These are phyloP conservation scores for Scheffersomyces cryptocercus DNA, from an alignment of 1,139 yeast species.

Conservation along the genomic window DNA sequence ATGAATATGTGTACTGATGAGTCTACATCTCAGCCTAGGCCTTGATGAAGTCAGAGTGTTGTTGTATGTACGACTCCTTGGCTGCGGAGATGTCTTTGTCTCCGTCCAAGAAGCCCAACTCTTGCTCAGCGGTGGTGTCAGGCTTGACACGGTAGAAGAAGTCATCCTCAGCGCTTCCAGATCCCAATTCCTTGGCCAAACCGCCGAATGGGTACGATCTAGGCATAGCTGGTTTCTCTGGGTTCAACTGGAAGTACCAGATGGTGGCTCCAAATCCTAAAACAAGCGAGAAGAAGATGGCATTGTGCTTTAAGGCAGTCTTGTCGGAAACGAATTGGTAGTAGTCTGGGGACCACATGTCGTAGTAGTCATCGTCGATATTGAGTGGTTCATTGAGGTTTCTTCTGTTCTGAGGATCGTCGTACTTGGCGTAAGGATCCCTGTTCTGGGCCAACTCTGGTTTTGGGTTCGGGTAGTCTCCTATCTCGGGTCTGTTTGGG, in stretches of 20 bases:
- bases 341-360: constrained; percentile 87
- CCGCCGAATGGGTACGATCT: constrained; percentile 78
- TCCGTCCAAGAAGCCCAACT: constrained; percentile 38
- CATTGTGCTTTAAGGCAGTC: constrained; percentile 58
- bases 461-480: constrained; percentile 42
- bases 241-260: constrained; percentile 60
- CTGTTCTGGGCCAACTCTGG: constrained; percentile 60
- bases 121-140: constrained; percentile 41
- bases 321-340: constrained; percentile 60
- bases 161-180: constrained; percentile 51
- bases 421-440: constrained; percentile 73
- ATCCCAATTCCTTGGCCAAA: constrained; percentile 71
- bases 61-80: constrained; percentile 34
- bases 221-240: constrained; percentile 77
- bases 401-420: constrained; percentile 81
- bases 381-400: constrained; percentile 73
- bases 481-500: constrained; percentile 46
- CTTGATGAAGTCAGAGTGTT: constrained; percentile 40
- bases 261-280: constrained; percentile 56
- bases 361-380: constrained; percentile 70
- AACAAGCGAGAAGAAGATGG: constrained; percentile 55
- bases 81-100: constrained; percentile 31
- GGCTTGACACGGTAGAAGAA: constrained; percentile 44
- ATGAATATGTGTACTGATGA: no score
- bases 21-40: constrained; percentile 15